These are phyloP conservation scores for Penicillium sp. DNA, from an alignment of 2,329 filamentous ascomycete species.

Conservation along the genomic window DNA sequence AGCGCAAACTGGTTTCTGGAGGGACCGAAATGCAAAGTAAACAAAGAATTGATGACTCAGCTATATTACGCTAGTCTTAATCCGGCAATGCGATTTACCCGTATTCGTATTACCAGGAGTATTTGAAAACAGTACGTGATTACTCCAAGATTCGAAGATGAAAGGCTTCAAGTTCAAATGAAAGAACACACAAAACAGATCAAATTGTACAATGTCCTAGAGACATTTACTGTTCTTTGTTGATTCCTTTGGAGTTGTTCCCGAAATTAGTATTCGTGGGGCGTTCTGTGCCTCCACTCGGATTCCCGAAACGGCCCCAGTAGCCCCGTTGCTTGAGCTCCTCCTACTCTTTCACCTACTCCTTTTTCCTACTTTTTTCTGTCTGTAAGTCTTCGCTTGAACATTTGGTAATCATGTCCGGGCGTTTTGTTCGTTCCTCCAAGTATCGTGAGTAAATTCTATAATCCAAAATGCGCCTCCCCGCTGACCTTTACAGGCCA, in stretches of 20 bases:
- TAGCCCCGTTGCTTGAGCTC: slow-evolving; percentile 24
- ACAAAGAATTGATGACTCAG: slow-evolving; percentile 36
- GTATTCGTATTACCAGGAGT: slow-evolving; percentile 10
- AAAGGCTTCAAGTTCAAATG: neutral
- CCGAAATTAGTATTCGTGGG: slow-evolving; percentile 5
- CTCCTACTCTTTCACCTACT: slow-evolving; percentile 22
- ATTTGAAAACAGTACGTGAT: neutral
- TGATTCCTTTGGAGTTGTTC: neutral
- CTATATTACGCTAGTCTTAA: slow-evolving; percentile 6
- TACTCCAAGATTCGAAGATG: neutral
- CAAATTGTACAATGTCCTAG: neutral
- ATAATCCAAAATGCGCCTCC: slow-evolving; percentile 19
- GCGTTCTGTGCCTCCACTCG: slow-evolving; percentile 8
- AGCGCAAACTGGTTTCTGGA: slow-evolving; percentile 14
- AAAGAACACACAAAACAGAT: neutral
- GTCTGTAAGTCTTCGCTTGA: slow-evolving; percentile 9
- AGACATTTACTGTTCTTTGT: neutral
- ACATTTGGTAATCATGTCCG: slow-evolving; percentile 54
- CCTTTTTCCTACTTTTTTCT: slow-evolving; percentile 13
- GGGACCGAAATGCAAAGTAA: slow-evolving; percentile 24
- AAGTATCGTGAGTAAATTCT: slow-evolving; percentile 62
- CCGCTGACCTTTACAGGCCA: slow-evolving; percentile 64
- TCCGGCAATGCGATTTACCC: slow-evolving; percentile 10
- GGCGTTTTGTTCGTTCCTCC: slow-evolving; percentile 69
- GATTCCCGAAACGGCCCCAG: slow-evolving; percentile 23